Evolutionary conservation across 2,329 filamentous ascomycete species (phyloP).

Genomic region (Alternaria gansuensis): DNA sequence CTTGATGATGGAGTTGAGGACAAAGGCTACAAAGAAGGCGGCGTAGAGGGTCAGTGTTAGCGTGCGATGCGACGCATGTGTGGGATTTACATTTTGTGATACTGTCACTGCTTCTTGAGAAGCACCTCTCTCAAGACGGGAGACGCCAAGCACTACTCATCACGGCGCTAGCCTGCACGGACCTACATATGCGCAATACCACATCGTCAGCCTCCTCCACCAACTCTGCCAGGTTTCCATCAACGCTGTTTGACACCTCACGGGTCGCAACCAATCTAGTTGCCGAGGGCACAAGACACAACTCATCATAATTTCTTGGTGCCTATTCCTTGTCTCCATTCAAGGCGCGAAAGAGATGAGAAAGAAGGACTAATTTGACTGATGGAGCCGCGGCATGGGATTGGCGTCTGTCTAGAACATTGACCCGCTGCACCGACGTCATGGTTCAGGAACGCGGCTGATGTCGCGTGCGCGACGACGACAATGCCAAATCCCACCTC

Average conservation of each 20-base stretch:
- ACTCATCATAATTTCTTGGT: neutral
- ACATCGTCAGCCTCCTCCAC: neutral
- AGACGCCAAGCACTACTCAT: neutral
- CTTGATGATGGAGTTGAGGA: constrained; percentile 54
- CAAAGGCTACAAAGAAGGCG: constrained; percentile 38
- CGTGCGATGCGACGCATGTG: neutral
- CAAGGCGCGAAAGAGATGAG: neutral
- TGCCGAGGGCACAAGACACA: neutral
- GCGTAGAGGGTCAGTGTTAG: neutral
- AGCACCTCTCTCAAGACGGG: neutral
- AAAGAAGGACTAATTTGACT: neutral
- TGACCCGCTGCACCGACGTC: constrained; percentile 20
- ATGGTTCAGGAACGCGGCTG: constrained; percentile 20
- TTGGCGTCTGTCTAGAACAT: constrained; percentile 11
- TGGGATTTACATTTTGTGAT: neutral
- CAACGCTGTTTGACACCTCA: neutral
- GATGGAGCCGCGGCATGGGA: constrained; percentile 19
- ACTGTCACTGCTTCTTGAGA: neutral
- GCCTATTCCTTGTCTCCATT: neutral
- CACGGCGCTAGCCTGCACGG: neutral
- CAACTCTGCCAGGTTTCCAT: neutral
- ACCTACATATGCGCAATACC: neutral
- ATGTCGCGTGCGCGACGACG: constrained; percentile 17
- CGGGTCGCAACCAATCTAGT: neutral
- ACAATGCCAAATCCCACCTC: constrained; percentile 4